phyloP scores from a whole-genome alignment of 345 rosid genomes.

The Luvunga scandens region DNA sequence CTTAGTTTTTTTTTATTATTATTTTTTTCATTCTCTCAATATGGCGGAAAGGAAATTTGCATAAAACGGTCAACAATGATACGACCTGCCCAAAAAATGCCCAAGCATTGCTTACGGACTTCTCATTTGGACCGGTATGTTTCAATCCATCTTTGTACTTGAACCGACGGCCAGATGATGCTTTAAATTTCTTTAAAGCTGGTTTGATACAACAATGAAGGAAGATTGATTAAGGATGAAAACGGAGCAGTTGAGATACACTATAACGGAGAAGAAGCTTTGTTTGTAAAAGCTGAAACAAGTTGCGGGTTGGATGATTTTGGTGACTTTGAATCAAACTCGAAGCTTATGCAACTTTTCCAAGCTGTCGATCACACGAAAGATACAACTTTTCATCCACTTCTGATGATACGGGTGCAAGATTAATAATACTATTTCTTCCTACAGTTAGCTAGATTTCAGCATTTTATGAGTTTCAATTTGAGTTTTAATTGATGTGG shows the following conservation, averaged over 20 bases:
- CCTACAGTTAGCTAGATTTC: too few species aligned
- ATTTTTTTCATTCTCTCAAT: too few species aligned
- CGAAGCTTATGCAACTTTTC: constrained; percentile 22
- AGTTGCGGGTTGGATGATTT: constrained; percentile 20
- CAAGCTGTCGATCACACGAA: constrained; percentile 25
- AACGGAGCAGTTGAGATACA: constrained; percentile 33
- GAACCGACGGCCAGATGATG: constrained; percentile 22
- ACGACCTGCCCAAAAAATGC: constrained; percentile 17
- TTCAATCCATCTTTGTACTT: constrained; percentile 29
- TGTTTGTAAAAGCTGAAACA: constrained; percentile 32
- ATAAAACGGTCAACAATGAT: neutral
- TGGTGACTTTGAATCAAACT: constrained; percentile 18
- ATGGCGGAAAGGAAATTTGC: too few species aligned
- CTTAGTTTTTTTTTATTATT: too few species aligned
- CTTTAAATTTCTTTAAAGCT: constrained; percentile 16
- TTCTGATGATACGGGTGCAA: constrained; percentile 19
- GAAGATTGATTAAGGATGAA: constrained; percentile 28
- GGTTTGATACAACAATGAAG: too few species aligned
- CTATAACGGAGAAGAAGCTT: constrained; percentile 42
- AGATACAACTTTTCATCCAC: constrained; percentile 27
- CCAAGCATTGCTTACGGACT: constrained; percentile 28
- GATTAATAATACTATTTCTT: neutral
- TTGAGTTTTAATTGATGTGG: too few species aligned
- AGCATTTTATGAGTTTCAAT: too few species aligned
- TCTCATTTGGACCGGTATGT: constrained; percentile 33